These are phyloP conservation scores for Rhytidhysteron rufulum DNA, from an alignment of 2,329 filamentous ascomycete genomes.

Conservation along the genomic window DNA sequence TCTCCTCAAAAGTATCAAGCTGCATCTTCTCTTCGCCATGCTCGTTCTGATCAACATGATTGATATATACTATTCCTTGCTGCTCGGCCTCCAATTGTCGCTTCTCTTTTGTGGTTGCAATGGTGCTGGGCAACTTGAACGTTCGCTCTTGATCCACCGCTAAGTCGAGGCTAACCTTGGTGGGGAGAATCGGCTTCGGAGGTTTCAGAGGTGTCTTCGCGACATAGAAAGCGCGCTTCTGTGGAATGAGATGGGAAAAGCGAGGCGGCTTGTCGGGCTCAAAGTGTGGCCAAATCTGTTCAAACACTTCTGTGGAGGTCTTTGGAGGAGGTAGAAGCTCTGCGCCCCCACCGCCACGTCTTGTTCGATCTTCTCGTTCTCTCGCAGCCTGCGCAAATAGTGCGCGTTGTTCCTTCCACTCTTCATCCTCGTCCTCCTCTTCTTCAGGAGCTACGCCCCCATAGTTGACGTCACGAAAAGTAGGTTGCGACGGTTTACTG, in stretches of 20 bases:
- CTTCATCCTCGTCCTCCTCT: slow-evolving; percentile 30
- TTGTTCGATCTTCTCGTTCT: slow-evolving; percentile 30
- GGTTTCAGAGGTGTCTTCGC: slow-evolving; percentile 75
- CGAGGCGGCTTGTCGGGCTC: slow-evolving; percentile 69
- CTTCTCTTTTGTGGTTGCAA: slow-evolving; percentile 44
- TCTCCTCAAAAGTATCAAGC: slow-evolving; percentile 48
- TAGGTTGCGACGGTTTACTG: slow-evolving; percentile 14
- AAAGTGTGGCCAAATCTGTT: slow-evolving; percentile 78
- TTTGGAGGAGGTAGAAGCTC: slow-evolving; percentile 67
- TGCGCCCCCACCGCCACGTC: slow-evolving; percentile 29
- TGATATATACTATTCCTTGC: slow-evolving; percentile 51
- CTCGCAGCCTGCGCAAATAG: slow-evolving; percentile 25
- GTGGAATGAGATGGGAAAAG: slow-evolving; percentile 79
- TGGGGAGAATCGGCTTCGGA: slow-evolving; percentile 77
- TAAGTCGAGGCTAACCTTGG: slow-evolving; percentile 83
- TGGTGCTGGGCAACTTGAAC: slow-evolving; percentile 68
- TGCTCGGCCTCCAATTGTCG: slow-evolving; percentile 50
- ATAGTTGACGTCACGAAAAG: slow-evolving; percentile 15
- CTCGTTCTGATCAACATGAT: slow-evolving; percentile 40
- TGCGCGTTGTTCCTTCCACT: slow-evolving; percentile 29
- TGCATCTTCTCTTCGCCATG: slow-evolving; percentile 43
- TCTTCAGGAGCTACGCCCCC: slow-evolving; percentile 14
- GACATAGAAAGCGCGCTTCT: slow-evolving; percentile 72
- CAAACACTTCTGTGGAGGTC: slow-evolving; percentile 70
- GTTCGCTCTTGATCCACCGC: slow-evolving; percentile 80